A percentile compares a stretch with the other conserved stretches of the same genome.
phyloP scores from a whole-genome alignment of 1,284 basidiomycete species.

The Phylloboletellus chloephorus region DNA sequence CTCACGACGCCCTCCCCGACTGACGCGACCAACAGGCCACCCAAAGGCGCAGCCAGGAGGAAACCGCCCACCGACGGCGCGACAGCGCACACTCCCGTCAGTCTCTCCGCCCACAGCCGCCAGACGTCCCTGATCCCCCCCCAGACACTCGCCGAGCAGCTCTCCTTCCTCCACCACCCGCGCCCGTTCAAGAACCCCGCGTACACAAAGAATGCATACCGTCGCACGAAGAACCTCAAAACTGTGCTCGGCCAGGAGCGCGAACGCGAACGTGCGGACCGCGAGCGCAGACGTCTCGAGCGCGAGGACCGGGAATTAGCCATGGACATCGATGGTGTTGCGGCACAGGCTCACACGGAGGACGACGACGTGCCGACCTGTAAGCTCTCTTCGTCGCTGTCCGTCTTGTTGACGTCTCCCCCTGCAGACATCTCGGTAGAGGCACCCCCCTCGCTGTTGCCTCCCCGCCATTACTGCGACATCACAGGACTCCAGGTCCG shows the following conservation, averaged over 20 bases:
- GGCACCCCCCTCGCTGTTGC: conserved; percentile 77
- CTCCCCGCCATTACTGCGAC: conserved; percentile 78
- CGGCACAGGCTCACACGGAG: conserved; percentile 13
- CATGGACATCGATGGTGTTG: conserved; percentile 40
- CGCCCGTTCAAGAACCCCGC: conserved; percentile 71
- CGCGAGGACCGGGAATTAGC: conserved; percentile 34
- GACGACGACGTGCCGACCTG: conserved; percentile 67
- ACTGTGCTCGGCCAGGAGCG: conserved; percentile 68
- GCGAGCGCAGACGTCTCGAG: conserved; percentile 50
- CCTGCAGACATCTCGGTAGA: conserved; percentile 73
- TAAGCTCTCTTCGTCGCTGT: conserved; percentile 33
- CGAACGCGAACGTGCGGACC: conserved; percentile 61
- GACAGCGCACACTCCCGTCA: conserved; percentile 27
- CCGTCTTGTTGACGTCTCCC: too few species aligned
- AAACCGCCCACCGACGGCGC: conserved; percentile 16
- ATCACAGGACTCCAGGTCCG: conserved; percentile 79
- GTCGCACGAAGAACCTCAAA: conserved; percentile 72
- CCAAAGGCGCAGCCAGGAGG: conserved; percentile 30
- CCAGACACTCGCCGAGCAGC: conserved; percentile 62
- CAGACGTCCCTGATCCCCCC: background rate
- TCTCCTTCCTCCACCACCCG: conserved; percentile 62
- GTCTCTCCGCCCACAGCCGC: background rate
- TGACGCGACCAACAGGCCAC: conserved; percentile 26
- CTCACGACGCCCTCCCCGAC: background rate
- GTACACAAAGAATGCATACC: conserved; percentile 62